phyloP scores from a whole-genome alignment of 441 rosid species.

The Populus hybrid region DNA sequence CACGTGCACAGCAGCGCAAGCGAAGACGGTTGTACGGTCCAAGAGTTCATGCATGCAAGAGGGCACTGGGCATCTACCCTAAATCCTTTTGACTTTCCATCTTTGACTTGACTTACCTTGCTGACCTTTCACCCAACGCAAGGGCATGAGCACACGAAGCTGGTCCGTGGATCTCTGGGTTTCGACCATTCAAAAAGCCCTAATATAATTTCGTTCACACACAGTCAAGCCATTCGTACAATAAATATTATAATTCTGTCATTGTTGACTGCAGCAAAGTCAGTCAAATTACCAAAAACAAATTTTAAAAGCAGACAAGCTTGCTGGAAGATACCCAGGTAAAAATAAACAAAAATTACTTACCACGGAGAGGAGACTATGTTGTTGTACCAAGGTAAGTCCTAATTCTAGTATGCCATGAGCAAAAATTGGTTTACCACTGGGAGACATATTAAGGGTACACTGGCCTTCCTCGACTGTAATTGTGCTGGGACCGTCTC shows the following conservation, averaged over 20 bases:
- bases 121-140: background rate
- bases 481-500: conserved; percentile 14
- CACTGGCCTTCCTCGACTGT: conserved; percentile 9
- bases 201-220: background rate
- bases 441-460: background rate
- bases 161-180: background rate
- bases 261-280: background rate
- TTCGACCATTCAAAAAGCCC: background rate
- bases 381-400: background rate
- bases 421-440: conserved; percentile 9
- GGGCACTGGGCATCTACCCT: background rate
- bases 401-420: background rate
- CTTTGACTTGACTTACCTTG: background rate
- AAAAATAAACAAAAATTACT: background rate
- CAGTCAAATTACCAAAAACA: background rate
- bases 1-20: background rate
- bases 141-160: background rate
- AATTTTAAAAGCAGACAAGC: background rate
- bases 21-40: background rate
- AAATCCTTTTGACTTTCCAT: background rate
- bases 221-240: background rate
- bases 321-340: background rate
- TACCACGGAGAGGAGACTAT: background rate
- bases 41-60: background rate
- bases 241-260: background rate